These are phyloP conservation scores for Xylaria nigripes DNA, from an alignment of 495 filamentous ascomycete genomes.

Conservation along the genomic window DNA sequence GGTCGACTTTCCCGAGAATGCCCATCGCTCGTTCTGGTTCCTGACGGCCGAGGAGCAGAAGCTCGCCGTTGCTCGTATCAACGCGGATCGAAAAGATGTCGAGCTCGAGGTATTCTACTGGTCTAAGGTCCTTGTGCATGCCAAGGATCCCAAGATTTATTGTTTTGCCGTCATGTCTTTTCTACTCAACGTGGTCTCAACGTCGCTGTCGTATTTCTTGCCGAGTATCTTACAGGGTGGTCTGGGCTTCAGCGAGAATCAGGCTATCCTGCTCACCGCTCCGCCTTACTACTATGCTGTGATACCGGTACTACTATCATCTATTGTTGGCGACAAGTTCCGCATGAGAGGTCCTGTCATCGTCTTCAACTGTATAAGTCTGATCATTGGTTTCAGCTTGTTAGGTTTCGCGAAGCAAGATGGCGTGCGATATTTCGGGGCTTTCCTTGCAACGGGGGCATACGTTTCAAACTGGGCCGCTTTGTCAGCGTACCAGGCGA, in stretches of 20 bases:
- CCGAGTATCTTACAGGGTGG: conserved; percentile 65
- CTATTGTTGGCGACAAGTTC: conserved; percentile 57
- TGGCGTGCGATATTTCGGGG: conserved; percentile 63
- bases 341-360: conserved; percentile 61
- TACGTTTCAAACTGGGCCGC: conserved; percentile 78
- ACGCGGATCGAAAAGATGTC: conserved; percentile 59
- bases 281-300: conserved; percentile 73
- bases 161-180: conserved; percentile 68
- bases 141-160: conserved; percentile 62
- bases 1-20: conserved; percentile 68
- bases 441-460: conserved; percentile 67
- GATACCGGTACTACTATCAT: conserved; percentile 62
- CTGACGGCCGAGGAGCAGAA: conserved; percentile 50
- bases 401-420: conserved; percentile 62
- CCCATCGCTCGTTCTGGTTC: conserved; percentile 54
- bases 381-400: conserved; percentile 68
- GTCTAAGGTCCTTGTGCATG: conserved; percentile 50
- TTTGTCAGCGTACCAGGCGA: conserved; percentile 62
- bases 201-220: conserved; percentile 58
- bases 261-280: conserved; percentile 62
- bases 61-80: conserved; percentile 50
- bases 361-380: conserved; percentile 60
- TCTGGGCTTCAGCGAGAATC: conserved; percentile 60
- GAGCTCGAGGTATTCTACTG: conserved; percentile 53
- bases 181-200: conserved; percentile 63